These are phyloP conservation scores for Agrocybe praecox DNA, from an alignment of 768 basidiomycete genomes.

Conservation along the genomic window DNA sequence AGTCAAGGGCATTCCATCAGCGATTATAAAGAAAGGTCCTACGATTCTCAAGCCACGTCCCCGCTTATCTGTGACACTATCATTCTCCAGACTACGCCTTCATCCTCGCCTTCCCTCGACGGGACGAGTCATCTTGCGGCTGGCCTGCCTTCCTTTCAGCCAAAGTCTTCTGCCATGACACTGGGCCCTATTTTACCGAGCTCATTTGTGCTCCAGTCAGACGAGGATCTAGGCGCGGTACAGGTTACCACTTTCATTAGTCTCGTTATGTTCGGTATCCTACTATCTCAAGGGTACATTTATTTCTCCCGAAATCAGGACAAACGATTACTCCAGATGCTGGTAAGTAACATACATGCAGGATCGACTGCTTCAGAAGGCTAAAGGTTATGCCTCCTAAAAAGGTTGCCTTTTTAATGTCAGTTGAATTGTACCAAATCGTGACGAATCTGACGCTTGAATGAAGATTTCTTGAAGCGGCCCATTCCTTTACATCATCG, in stretches of 20 bases:
- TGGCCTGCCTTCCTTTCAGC: neutral
- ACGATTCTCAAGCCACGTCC: no score
- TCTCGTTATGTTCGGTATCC: slow-evolving; percentile 7
- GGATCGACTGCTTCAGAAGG: neutral
- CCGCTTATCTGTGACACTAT: no score
- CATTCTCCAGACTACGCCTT: no score
- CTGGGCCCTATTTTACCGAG: neutral
- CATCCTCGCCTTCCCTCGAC: neutral
- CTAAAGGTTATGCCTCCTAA: neutral
- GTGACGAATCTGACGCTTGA: neutral
- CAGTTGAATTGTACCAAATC: neutral
- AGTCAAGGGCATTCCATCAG: no score
- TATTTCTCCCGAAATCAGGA: slow-evolving; percentile 9
- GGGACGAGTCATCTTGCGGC: neutral
- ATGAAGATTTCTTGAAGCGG: slow-evolving; percentile 7
- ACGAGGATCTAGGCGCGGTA: slow-evolving; percentile 12
- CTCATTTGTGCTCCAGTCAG: slow-evolving; percentile 7
- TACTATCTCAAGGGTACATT: slow-evolving; percentile 11
- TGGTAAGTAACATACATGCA: neutral
- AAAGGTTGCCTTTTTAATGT: slow-evolving; percentile 4
- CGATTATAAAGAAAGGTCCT: no score
- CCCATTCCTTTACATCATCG: slow-evolving; percentile 10
- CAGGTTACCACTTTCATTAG: slow-evolving; percentile 13
- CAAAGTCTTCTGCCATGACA: neutral
- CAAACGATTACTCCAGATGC: neutral